Evolutionary conservation across 1,284 basidiomycete genomes (phyloP), one percentile per base, ranked within the genome.

Genomic region (Takashimella koratensis): DNA sequence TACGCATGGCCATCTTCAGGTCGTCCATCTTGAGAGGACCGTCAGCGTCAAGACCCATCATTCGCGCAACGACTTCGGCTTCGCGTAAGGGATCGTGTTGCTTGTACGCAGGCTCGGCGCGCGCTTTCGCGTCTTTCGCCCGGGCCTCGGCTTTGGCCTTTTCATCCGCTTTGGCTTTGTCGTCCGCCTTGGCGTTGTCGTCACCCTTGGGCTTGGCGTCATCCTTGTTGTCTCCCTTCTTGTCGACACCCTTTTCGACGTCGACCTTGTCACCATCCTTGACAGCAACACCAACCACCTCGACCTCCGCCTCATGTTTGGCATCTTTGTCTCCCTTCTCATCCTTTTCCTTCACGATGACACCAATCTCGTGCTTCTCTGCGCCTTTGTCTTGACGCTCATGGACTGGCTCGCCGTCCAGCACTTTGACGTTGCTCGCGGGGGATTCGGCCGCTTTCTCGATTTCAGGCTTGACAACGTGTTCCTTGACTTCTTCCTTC

Each of bases 31-130:
- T 47, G 42, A 62, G 42, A 13, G 46, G 26, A 1, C 52, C 56
- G 48, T 40, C 45, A 4, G 47, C 51, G 45, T 45, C 30, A 16
- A 36, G 30, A 36, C 30, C 51, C 21, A 62, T 49, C 52, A 62
- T 55, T 48, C 56, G 57, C 49, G 53, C 53, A 39, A 64, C 43
- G 11, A 56, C 22, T 20, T 58, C 53, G 39, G 56, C 58, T 19
- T 64, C 60, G 3, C 52, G 30, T 20, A 53, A 25, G 1, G 61
- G 56, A 30, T 63, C 59, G 43, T 51, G 45, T 21, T 56, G 27
- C 23, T 51, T 40, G 16, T 19, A 51, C 12, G 22, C 23, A 11
- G 27, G 43, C n/a, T 26, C 20, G 12, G 10, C 20, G 24, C 24
- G 23, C 13, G 6, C 5, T 4, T 42, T 16, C 4, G 16, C 49